Conservation (phyloP, 345 rosid genomes). For the Cardiospermum halicacabum region DNA sequence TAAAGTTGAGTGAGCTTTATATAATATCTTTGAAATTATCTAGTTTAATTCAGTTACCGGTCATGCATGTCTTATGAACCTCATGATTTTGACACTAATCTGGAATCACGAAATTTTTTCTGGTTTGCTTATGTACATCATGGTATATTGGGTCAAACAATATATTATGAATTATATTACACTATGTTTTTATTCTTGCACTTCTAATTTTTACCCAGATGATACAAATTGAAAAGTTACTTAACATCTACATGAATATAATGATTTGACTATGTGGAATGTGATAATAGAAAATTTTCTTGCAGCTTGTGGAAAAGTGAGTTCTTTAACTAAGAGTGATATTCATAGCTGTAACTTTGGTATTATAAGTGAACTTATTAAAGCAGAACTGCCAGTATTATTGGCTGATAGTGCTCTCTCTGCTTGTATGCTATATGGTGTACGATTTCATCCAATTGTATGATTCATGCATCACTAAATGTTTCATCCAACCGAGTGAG, state of each 20-base stretch:
- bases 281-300: slow-evolving; percentile 75
- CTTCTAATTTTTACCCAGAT: no score
- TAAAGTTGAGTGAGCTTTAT: no score
- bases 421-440: slow-evolving; percentile 81
- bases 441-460: slow-evolving; percentile 89
- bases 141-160: no score
- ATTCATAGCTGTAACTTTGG: slow-evolving; percentile 42
- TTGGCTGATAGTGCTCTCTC: slow-evolving; percentile 83
- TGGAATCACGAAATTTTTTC: no score
- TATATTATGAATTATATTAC: no score
- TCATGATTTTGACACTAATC: no score
- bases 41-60: no score
- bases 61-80: no score
- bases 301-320: slow-evolving; percentile 86
- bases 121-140: no score
- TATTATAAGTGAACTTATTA: slow-evolving; percentile 61
- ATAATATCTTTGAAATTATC: no score
- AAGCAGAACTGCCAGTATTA: slow-evolving; percentile 87
- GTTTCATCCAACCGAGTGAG: slow-evolving; percentile 92
- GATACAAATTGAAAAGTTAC: no score
- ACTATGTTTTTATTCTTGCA: no score
- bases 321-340: slow-evolving; percentile 62
- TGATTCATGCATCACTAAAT: slow-evolving; percentile 95
- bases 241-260: slow-evolving; percentile 48
- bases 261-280: slow-evolving; percentile 95